phyloP scores from a whole-genome alignment of 2,329 filamentous ascomycete species.

The Knoxdaviesia capensis region DNA sequence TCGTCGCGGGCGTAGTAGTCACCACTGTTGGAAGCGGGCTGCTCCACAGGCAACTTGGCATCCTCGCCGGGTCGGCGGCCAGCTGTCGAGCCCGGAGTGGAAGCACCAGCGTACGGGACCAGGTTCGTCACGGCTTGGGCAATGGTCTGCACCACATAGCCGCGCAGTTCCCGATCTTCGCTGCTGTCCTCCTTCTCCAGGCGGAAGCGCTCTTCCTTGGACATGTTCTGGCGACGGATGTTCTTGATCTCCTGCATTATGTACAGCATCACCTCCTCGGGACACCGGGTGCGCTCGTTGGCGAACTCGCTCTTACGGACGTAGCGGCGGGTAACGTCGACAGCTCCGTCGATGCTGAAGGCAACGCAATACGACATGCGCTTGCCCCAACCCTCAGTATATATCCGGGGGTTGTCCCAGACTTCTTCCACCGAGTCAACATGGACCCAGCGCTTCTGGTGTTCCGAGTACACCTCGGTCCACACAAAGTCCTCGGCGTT shows the following conservation, averaged over 20 bases:
- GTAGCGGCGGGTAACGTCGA: constrained; percentile 45
- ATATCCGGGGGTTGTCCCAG: constrained; percentile 86
- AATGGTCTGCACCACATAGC: constrained; percentile 54
- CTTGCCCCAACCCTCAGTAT: constrained; percentile 88
- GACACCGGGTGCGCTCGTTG: constrained; percentile 54
- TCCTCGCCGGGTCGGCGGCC: constrained; percentile 21
- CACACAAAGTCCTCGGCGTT: constrained; percentile 94
- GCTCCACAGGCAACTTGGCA: constrained; percentile 39
- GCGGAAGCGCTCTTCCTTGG: constrained; percentile 66
- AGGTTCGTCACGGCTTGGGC: constrained; percentile 52
- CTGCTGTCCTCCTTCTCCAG: constrained; percentile 62
- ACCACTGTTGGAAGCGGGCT: constrained; percentile 17
- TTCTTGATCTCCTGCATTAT: constrained; percentile 82
- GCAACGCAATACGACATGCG: constrained; percentile 95
- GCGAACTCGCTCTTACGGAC: constrained; percentile 55
- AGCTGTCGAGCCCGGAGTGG: constrained; percentile 8
- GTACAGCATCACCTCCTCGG: constrained; percentile 79
- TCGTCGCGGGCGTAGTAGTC: constrained; percentile 2
- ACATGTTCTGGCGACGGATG: constrained; percentile 63
- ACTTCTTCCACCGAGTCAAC: constrained; percentile 87
- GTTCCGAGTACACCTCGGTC: constrained; percentile 93
- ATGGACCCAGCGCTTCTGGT: constrained; percentile 88
- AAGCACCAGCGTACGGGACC: constrained; percentile 22
- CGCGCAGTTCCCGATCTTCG: constrained; percentile 56
- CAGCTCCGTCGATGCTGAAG: constrained; percentile 73